Base-by-base conservation (phyloP, 306 rosid genomes). In the Cucurbita pepo region DNA sequence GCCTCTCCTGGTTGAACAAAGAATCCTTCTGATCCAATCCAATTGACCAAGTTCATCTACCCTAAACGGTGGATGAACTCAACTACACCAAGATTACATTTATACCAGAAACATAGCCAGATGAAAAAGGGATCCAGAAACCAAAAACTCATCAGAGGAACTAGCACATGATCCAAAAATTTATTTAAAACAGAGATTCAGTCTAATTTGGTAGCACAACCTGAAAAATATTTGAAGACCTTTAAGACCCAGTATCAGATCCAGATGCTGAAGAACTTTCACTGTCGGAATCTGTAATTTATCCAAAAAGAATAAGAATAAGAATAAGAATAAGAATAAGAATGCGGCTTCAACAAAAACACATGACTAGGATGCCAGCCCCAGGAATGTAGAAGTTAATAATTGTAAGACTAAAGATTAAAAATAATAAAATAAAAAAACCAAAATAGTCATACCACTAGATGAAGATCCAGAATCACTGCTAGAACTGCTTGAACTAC, bases 381-480 rank as follows among this genome's bases (percentile, higher is more conserved):
- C 15, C 54, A 50, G 56, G 37, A 67, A 13, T 61, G 70, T 25
- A 44, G 45, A 36, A 59, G 36, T 59, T 6, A 59, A 59, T 43
- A 61, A 41, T 63, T 44, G n/a, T 11, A 7, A 40, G 12, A 78
- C n/a, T 69, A 44, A 19, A 16, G 38, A 18, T n/a, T 16, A 12
- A 6, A 34, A 75, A 63, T 73, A 34, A 47, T 8, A 16, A n/a
- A 37, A 30, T 30, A 30, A 66, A 41, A 48, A 40, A 69, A 15
- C 41, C 19, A 47, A 50, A 69, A 52, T 38, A 34, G 18, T n/a
- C 48, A 45, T 94, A 94, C 99, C 99, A 80, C 95, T 91, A 25
- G 99, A 94, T 67, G 97, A 89, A 69, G 99, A 90, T 60, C 96
- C 96, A 59, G 99, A 94, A 84, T 83, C 97, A 67, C 99, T 91